Conservation (phyloP, 768 basidiomycete species). For the Galerina marginata region DNA sequence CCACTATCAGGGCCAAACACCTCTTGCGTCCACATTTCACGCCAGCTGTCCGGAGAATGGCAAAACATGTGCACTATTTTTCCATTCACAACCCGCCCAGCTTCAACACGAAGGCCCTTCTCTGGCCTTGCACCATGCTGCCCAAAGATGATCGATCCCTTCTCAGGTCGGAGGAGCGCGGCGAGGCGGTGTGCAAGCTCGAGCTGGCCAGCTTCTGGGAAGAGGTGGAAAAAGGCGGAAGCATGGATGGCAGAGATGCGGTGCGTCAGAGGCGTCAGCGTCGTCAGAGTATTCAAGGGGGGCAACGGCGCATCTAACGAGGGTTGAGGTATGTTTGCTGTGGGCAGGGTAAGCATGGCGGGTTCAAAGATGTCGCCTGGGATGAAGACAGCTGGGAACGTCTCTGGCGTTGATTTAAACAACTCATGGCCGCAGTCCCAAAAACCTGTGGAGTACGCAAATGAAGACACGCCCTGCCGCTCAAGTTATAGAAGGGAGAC, state of each 20-base stretch:
- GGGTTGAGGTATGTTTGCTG: constrained; percentile 18
- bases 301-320: neutral
- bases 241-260: constrained; percentile 43
- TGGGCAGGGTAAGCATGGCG: constrained; percentile 33
- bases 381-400: constrained; percentile 61
- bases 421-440: constrained; percentile 69
- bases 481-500: neutral
- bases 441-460: constrained; percentile 43
- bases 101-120: neutral
- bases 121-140: constrained; percentile 38
- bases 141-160: constrained; percentile 37
- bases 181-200: constrained; percentile 33
- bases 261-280: constrained; percentile 1
- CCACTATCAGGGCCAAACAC: too few species aligned
- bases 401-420: constrained; percentile 55
- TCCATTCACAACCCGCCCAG: neutral
- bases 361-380: constrained; percentile 60
- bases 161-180: constrained; percentile 32
- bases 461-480: neutral
- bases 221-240: constrained; percentile 38
- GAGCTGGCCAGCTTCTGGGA: constrained; percentile 32
- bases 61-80: constrained; percentile 5
- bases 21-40: neutral
- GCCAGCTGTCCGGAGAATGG: neutral
- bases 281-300: constrained; percentile 11